Evolutionary conservation across 1,284 basidiomycete genomes (phyloP), one percentile per base, ranked within the genome.

Genomic region (Porogramme epimiltina): DNA sequence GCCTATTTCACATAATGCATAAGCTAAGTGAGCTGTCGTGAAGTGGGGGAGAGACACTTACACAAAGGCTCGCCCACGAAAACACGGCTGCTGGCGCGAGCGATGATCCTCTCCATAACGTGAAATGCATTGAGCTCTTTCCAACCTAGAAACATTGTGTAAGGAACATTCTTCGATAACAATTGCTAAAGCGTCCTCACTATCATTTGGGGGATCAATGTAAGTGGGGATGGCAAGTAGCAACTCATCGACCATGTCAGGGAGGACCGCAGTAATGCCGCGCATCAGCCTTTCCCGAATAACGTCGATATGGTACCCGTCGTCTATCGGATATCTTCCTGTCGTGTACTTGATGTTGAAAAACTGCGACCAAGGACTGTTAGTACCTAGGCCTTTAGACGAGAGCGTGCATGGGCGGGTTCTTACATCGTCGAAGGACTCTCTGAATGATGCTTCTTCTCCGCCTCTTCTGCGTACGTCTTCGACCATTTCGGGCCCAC

Each of bases 51-150:
- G 40, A 22, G 15, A 16, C 11, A 45, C 38, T 51, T 33, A 68
- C 77, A 78, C 5, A 74, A 47, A 8, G 73, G 73, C 5, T 66
- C 47, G 1, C 78, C 77, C 44, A 80, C 71, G 48, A 80, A 75
- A 13, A 74, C 70, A 37, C 77, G 69, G 56, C 77, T 79, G 51
- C 69, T 75, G 28, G 73, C 68, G 28, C 75, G 66, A 10, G 74
- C 73, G 38, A 79, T 68, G 28, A 78, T 60, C 38, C 70, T 62
- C 19, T 69, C 71, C 69, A 78, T 73, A 3, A 53, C 33, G 2
- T 20, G 26, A 15, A 52, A 26, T 1, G 47, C 43, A 20, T 43
- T 41, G 11, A 58, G 26, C 8, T 28, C 26, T 2, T 36, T 34
- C 56, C 56, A 58, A 9, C 23, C 56, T 58, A 18, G 11, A 37